Evolutionary conservation across 2,329 filamentous ascomycete species (phyloP), one percentile per base, ranked within the genome.

Genomic region (Xylariomycetidae sp.): DNA sequence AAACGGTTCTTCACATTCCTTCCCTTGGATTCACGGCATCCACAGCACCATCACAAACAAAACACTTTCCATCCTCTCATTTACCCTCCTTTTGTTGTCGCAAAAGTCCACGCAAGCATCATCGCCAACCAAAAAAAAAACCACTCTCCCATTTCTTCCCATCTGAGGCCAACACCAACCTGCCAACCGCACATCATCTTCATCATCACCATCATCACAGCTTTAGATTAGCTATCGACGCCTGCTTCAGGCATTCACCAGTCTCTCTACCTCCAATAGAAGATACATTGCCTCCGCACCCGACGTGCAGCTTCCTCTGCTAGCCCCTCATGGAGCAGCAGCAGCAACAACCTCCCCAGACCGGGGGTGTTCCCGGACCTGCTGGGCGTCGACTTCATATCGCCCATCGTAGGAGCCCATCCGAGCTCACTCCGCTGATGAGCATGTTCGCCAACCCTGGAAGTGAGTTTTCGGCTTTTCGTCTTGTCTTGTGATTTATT

Each of bases 381-480:
- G 68, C 82, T 60, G 88, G 88, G 58, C 88, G 90, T 59, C 84
- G 89, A 62, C 79, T 97, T 62, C 89, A 97, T 70, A 96, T 97
- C 67, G 90, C 90, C 57, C 90, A 97, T 72, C 85, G 90, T 59
- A 83, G 90, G 66, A 96, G 88, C 69, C 92, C 90, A 47, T 97
- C 92, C 50, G 92, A 97, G 74, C 74, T 97, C 64, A 97, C 90
- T 39, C 92, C 90, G 46, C 71, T 97, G 64, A 94, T 97, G 86
- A 94, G 88, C 88, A 87, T 80, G 87, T 88, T 77, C 63, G 63
- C 71, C 46, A 77, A 74, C 46, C 72, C 74, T 48, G 71, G 70
- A 63, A 80, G 78, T 82, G 70, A 74, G 77, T 74, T 34, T 38
- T 19, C 19, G 19, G 18, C 27, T 30, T 20, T 5, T 27, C 22